phyloP scores from a whole-genome alignment of 2,329 filamentous ascomycete genomes.

The Celoporthe dispersa region DNA sequence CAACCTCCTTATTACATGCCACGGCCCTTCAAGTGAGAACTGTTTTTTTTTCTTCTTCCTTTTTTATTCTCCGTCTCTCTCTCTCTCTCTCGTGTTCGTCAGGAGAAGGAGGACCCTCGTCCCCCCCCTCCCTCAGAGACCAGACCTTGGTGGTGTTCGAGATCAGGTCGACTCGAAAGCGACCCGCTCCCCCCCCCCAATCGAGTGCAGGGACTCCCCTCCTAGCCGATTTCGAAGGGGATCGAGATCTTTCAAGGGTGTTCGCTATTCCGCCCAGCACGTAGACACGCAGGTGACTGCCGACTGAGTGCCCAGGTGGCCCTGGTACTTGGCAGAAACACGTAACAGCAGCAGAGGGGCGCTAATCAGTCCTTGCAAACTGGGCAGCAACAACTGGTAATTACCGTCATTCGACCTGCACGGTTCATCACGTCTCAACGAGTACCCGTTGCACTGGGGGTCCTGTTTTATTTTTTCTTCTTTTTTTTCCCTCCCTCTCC shows the following conservation, averaged over 20 bases:
- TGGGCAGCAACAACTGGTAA: background rate
- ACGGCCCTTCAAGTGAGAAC: background rate
- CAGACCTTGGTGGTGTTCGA: background rate
- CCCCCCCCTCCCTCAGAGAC: background rate
- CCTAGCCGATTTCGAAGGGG: background rate
- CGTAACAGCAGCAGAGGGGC: background rate
- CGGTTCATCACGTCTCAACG: background rate
- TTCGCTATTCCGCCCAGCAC: background rate
- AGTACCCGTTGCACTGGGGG: background rate
- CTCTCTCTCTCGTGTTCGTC: background rate
- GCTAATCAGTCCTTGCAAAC: background rate
- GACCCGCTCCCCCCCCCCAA: background rate
- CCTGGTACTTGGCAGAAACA: background rate
- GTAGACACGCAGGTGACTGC: background rate
- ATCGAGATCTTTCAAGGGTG: background rate
- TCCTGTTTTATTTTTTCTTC: background rate
- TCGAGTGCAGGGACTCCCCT: background rate
- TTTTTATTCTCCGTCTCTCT: too few relatives aligned
- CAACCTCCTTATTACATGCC: background rate
- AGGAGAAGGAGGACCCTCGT: background rate
- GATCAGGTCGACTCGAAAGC: background rate
- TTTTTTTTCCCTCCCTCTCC: too few relatives aligned
- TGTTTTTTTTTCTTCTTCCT: too few relatives aligned
- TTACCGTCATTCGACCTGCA: background rate
- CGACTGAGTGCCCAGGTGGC: background rate